A percentile compares a stretch with the other conserved stretches of the same genome.
Evolutionary conservation across 192 early-diverging fungal genomes (phyloP).

Genomic region (Coemansia sp.): DNA sequence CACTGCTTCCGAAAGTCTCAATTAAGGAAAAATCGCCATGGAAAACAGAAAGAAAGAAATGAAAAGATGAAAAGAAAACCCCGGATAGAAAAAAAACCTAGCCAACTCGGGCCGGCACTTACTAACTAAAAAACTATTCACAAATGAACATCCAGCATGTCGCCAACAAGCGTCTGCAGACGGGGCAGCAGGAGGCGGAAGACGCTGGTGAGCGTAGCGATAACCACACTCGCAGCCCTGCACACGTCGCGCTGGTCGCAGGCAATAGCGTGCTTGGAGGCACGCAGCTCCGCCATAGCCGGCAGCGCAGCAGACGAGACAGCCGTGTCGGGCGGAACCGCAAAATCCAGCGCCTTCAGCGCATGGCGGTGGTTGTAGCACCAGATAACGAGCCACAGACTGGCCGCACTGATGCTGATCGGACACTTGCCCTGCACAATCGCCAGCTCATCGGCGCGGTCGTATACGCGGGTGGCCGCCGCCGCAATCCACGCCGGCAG

Average conservation of each 20-base stretch:
- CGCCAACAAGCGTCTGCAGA: slow-evolving; percentile 20
- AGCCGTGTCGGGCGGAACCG: slow-evolving; percentile 13
- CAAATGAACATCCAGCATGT: slow-evolving; percentile 26
- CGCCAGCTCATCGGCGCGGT: slow-evolving; percentile 59
- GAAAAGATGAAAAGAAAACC: not conserved
- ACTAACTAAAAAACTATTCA: not conserved
- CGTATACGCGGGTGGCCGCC: slow-evolving; percentile 58
- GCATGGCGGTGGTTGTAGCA: slow-evolving; percentile 58
- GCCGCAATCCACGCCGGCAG: slow-evolving; percentile 56
- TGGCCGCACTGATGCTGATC: slow-evolving; percentile 62
- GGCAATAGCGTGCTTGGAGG: slow-evolving; percentile 33
- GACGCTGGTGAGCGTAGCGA: slow-evolving; percentile 62
- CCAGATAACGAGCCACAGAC: slow-evolving; percentile 62
- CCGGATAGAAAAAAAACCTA: not conserved
- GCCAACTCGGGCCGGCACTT: too few relatives aligned
- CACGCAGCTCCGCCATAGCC: slow-evolving; percentile 11
- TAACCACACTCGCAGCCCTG: slow-evolving; percentile 58
- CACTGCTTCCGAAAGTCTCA: too few relatives aligned
- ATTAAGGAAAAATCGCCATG: too few relatives aligned
- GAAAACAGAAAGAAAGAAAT: not conserved
- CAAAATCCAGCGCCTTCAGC: slow-evolving; percentile 10
- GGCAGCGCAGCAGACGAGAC: slow-evolving; percentile 38
- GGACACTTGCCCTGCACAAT: slow-evolving; percentile 67
- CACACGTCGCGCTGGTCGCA: slow-evolving; percentile 62
- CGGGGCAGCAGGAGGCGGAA: slow-evolving; percentile 55